Conservation (phyloP, 2,329 filamentous ascomycete genomes). For the Lachnellula willkommii region DNA sequence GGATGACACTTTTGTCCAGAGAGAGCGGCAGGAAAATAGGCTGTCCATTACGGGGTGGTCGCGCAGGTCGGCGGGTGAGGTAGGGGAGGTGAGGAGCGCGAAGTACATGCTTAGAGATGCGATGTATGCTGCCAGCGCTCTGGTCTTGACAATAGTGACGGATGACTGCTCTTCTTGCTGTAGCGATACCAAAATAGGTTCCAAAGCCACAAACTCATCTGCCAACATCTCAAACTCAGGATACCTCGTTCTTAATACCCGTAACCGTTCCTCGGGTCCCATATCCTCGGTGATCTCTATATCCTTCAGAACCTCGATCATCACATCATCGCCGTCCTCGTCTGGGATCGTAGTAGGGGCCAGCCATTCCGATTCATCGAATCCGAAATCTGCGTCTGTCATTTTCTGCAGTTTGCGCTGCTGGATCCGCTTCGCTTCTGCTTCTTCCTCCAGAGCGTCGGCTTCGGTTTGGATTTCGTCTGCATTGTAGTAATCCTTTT, state of each 20-base stretch:
- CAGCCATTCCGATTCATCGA: constrained; percentile 84
- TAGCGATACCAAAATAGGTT: constrained; percentile 54
- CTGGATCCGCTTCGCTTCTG: constrained; percentile 80
- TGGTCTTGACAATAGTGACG: constrained; percentile 58
- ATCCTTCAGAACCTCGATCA: constrained; percentile 83
- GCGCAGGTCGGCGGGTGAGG: constrained; percentile 71
- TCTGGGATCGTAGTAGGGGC: constrained; percentile 46
- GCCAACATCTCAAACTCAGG: constrained; percentile 87
- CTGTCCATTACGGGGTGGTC: constrained; percentile 90
- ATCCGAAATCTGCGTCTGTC: constrained; percentile 87
- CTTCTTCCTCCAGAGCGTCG: constrained; percentile 83
- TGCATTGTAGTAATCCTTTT: constrained; percentile 87
- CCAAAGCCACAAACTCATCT: constrained; percentile 53
- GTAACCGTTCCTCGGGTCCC: constrained; percentile 65
- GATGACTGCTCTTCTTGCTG: constrained; percentile 39
- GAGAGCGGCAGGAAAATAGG: constrained; percentile 69
- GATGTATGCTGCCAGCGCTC: constrained; percentile 79
- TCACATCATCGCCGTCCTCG: constrained; percentile 48
- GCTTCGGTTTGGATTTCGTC: constrained; percentile 63
- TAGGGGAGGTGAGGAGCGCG: constrained; percentile 79
- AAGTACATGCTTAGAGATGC: constrained; percentile 91
- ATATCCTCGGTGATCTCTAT: constrained; percentile 77
- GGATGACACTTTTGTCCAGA: constrained; percentile 71
- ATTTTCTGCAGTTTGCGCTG: constrained; percentile 86
- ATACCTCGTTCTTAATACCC: constrained; percentile 73